Conservation (phyloP, 441 rosid species). For the Erysimum pusillum region DNA sequence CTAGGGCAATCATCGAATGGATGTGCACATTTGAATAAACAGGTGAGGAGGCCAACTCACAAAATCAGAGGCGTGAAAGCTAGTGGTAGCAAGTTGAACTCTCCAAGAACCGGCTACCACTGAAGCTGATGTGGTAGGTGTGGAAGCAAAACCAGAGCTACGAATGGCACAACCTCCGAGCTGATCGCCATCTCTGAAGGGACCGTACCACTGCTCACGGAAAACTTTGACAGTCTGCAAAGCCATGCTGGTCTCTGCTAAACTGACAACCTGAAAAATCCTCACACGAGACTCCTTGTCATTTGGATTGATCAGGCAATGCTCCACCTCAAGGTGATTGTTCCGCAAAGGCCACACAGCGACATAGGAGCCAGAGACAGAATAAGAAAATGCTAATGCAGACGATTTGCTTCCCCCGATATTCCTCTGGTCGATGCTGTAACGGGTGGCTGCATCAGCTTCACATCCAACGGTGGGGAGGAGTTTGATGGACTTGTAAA, state of each 20-base stretch:
- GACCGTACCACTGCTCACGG: slow-evolving; percentile 87
- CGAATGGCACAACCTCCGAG: slow-evolving; percentile 85
- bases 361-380: slow-evolving; percentile 72
- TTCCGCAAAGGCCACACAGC: slow-evolving; percentile 67
- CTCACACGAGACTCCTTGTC: slow-evolving; percentile 88
- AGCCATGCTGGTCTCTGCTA: slow-evolving; percentile 48
- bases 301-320: slow-evolving; percentile 79
- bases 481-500: slow-evolving; percentile 73
- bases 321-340: slow-evolving; percentile 70
- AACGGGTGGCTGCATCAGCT: slow-evolving; percentile 91
- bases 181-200: slow-evolving; percentile 86
- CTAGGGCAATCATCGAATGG: not conserved
- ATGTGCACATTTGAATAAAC: slow-evolving; percentile 3
- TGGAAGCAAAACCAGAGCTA: slow-evolving; percentile 85
- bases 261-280: slow-evolving; percentile 59
- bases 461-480: slow-evolving; percentile 99
- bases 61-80: slow-evolving; percentile 50
- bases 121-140: slow-evolving; percentile 61
- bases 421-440: slow-evolving; percentile 62
- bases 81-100: slow-evolving; percentile 58
- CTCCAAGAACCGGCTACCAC: slow-evolving; percentile 68
- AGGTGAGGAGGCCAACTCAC: slow-evolving; percentile 56
- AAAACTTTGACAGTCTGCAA: slow-evolving; percentile 67
- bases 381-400: slow-evolving; percentile 71
- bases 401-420: slow-evolving; percentile 55